Base-by-base conservation (phyloP, 2,329 filamentous ascomycete genomes). In the Epichloe typhina region DNA sequence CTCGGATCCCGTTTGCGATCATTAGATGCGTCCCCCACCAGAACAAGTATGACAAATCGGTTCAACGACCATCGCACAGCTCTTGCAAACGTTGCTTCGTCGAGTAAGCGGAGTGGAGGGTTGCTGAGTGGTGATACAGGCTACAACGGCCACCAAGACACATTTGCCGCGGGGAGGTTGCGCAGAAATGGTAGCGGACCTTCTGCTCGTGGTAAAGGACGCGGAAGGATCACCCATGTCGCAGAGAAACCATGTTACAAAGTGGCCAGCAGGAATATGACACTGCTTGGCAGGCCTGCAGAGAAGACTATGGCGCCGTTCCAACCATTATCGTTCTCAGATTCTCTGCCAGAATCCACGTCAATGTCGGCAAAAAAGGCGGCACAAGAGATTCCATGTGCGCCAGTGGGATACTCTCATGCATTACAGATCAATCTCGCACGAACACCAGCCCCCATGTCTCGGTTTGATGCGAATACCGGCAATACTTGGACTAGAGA, bases 361-460 rank as follows among this genome's bases (percentile, higher is more conserved):
- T 23, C 12, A n/a, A 39, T 31, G 41, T n/a, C 8, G 17, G 7
- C 6, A 9, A 42, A 31, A 43, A 12, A 2, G 4, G 13, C 40
- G 21, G 19, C 12, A 4, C 11, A 15, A 2, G 43, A 36, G 26
- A 37, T 19, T 9, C 4, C 5, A 21, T 5, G 37, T 21, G n/a
- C 36, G 31, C 26, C 52, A 9, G n/a, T 46, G 8, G 40, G 39
- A 12, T 48, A 46, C 41, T 49, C 49, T 5, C 49, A 46, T 4
- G 52, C 37, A 23, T 36, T 33, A 2, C 53, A 54, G 8, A 48
- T 38, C 5, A 38, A 50, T 5, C 49, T 51, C 15, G 47, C 49
- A 46, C 46, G 43, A 44, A 55, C 48, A 5, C 53, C 53, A 38
- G 40, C 38, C 11, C 44, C 31, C 5, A 31, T 38, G 8, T 23